Evolutionary conservation across 2,329 filamentous ascomycete species (phyloP), one percentile per base, ranked within the genome.

Genomic region (Cladosporium oxysporum): DNA sequence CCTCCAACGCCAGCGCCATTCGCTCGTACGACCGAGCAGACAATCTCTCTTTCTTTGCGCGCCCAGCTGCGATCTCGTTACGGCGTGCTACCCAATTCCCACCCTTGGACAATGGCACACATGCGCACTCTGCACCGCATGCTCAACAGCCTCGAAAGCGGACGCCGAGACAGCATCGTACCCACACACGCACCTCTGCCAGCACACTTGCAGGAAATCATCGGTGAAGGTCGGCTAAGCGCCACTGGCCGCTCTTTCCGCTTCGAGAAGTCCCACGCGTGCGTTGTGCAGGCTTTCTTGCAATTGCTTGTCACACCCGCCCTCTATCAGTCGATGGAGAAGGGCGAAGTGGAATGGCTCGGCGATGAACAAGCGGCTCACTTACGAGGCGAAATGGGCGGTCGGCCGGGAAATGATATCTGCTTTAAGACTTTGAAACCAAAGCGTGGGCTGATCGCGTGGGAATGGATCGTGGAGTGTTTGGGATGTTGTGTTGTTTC

Each of bases 81-180:
- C 65, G 75, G 76, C 62, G 73, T 78, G 31, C 69, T 78, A 14
- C 66, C 70, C 11, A 66, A 71, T 10, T 41, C 61, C 1, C 72
- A 74, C 53, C 76, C 76, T 1, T 78, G 76, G 74, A 76, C 74
- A 7, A 71, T 77, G 67, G 60, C 68, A 12, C 76, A 78, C 66
- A 75, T 77, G 67, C 75, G 76, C 29, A 78, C 76, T 2, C 68
- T 78, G 7, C 76, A 77, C 62, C 74, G 76, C 41, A 74, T 78
- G 71, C 72, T 74, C 58, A 76, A 77, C 69, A 77, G 75, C 1
- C 64, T 69, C 65, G 66, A 68, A 35, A 70, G 67, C 31, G 64
- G 69, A 21, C 71, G 71, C 12, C 31, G 63, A 16, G 72, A 75
- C 55, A 71, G 69, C 31, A 69, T 78, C 10, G 71, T 78, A n/a